A percentile compares a stretch with the other conserved stretches of the same genome.
Conservation (phyloP, 2,329 filamentous ascomycete genomes). For the Setomelanomma holmii region DNA sequence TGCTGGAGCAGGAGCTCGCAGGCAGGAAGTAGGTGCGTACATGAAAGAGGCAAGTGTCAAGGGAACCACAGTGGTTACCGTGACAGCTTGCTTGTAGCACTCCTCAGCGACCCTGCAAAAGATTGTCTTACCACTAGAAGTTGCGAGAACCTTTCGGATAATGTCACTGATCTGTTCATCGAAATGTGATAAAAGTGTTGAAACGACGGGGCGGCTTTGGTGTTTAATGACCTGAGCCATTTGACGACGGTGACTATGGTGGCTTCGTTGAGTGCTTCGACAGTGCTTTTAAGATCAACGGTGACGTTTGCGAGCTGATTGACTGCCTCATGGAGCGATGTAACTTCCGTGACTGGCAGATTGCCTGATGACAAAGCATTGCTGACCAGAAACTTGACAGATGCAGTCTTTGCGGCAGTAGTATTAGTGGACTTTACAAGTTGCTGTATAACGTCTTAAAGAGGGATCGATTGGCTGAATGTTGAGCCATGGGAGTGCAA, state of each 20-base stretch:
- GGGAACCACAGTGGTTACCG: too few relatives aligned
- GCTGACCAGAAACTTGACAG: not conserved
- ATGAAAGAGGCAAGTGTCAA: too few relatives aligned
- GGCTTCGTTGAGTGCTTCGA: slow-evolving; percentile 4
- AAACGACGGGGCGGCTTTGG: slow-evolving; percentile 2
- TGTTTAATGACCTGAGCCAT: slow-evolving; percentile 2
- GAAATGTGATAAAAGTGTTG: slow-evolving; percentile 1
- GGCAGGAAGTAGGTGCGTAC: too few relatives aligned
- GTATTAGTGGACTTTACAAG: too few relatives aligned
- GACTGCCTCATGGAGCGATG: slow-evolving; percentile 3
- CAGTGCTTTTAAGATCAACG: slow-evolving; percentile 2
- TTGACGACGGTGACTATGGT: too few relatives aligned
- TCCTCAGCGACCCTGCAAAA: slow-evolving; percentile 22
- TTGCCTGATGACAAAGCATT: not conserved
- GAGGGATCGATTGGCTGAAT: too few relatives aligned
- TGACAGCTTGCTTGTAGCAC: slow-evolving; percentile 20
- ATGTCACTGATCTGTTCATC: not conserved
- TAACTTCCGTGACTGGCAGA: slow-evolving; percentile 5
- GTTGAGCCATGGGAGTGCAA: too few relatives aligned
- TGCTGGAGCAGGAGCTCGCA: too few relatives aligned
- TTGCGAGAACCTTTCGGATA: slow-evolving; percentile 5
- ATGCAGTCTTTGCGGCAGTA: too few relatives aligned
- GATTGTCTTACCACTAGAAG: slow-evolving; percentile 1
- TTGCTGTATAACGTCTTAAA: too few relatives aligned
- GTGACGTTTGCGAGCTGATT: slow-evolving; percentile 7